phyloP scores from a whole-genome alignment of 139 green algal genomes.

The Ettlia oleoabundans region DNA sequence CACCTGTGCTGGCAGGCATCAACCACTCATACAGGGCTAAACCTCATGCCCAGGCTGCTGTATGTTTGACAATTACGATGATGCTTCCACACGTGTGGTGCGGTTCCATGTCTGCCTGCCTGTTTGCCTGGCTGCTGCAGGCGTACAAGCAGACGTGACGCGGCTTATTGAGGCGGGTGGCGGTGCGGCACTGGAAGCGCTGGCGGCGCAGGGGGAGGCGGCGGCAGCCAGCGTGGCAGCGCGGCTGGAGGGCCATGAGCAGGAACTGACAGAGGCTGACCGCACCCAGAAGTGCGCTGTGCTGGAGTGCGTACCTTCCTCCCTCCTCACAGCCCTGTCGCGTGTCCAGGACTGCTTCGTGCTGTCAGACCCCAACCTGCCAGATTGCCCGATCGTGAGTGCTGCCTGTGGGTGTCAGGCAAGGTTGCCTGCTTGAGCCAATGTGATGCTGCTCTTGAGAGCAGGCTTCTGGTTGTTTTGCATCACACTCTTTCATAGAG shows the following conservation, averaged over 20 bases:
- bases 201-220: not conserved
- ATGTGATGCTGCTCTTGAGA: no score
- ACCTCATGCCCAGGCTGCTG: no score
- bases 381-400: constrained; percentile 73
- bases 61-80: no score
- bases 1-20: no score
- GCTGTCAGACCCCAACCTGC: constrained; percentile 61
- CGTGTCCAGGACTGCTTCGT: constrained; percentile 66
- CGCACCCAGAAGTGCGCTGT: constrained; percentile 26
- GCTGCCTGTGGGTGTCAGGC: no score
- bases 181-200: not conserved
- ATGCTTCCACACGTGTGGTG: no score
- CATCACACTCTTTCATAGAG: no score
- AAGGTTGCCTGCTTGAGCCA: no score
- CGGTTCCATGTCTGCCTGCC: no score
- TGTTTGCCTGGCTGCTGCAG: no score
- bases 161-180: constrained; percentile 33
- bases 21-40: no score
- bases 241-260: not conserved
- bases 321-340: constrained; percentile 58
- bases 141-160: constrained; percentile 79
- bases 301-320: constrained; percentile 41
- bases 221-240: constrained; percentile 1
- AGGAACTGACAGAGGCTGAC: not conserved
- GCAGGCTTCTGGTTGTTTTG: no score